Evolutionary conservation across 2,329 filamentous ascomycete genomes (phyloP).

Genomic region (Pseudogymnoascus sp.): DNA sequence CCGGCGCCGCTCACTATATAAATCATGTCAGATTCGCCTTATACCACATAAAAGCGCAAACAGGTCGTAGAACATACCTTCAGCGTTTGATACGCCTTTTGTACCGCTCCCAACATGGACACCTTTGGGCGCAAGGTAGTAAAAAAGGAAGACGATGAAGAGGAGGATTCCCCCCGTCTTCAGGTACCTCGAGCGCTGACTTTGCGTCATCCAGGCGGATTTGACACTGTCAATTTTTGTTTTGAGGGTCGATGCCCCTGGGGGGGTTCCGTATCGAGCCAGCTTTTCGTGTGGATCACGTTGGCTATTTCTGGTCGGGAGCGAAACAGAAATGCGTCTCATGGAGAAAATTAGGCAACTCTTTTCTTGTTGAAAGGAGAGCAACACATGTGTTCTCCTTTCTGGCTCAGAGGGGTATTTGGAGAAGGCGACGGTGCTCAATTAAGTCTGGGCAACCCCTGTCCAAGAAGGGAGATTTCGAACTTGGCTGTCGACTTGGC

Average conservation of each 20-base stretch:
- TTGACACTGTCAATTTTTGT: slow-evolving; percentile 49
- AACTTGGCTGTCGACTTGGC: not conserved
- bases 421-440: not conserved
- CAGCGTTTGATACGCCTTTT: slow-evolving; percentile 13
- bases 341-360: slow-evolving; percentile 33
- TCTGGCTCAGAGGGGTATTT: not conserved
- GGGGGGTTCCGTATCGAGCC: slow-evolving; percentile 47
- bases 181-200: slow-evolving; percentile 58
- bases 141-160: slow-evolving; percentile 54
- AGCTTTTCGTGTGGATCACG: slow-evolving; percentile 60
- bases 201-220: slow-evolving; percentile 54
- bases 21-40: not conserved
- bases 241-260: slow-evolving; percentile 35
- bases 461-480: slow-evolving; percentile 6
- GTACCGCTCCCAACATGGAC: not conserved
- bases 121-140: slow-evolving; percentile 54
- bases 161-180: slow-evolving; percentile 58
- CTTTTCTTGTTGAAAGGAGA: slow-evolving; percentile 3
- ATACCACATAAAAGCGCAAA: not conserved
- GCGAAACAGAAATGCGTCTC: slow-evolving; percentile 59
- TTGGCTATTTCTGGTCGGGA: slow-evolving; percentile 53
- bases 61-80: slow-evolving; percentile 13
- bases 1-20: slow-evolving; percentile 40
- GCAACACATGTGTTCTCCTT: slow-evolving; percentile 3
- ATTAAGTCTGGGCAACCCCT: slow-evolving; percentile 2